These are phyloP conservation scores for Fragaria ananassa DNA, from an alignment of 306 rosid genomes.

Conservation along the genomic window DNA sequence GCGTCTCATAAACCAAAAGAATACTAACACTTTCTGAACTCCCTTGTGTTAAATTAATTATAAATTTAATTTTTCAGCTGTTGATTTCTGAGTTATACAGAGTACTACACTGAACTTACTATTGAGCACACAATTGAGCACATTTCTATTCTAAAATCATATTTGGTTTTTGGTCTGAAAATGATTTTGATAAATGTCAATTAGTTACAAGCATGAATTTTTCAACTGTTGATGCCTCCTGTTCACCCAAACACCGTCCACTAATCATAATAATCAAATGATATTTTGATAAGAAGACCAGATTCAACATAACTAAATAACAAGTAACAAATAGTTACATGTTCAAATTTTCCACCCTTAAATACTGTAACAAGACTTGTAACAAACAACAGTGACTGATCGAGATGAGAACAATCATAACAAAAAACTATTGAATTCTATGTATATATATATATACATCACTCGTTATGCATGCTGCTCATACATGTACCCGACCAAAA, in stretches of 20 bases:
- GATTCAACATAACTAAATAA: background rate
- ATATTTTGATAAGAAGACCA: too few species aligned
- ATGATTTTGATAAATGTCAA: background rate
- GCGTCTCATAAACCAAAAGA: background rate
- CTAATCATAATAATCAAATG: too few species aligned
- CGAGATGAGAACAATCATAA: background rate
- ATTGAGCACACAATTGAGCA: too few species aligned
- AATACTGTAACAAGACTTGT: background rate
- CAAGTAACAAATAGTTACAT: background rate
- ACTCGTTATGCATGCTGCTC: background rate
- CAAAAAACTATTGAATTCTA: background rate
- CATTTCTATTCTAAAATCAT: too few species aligned
- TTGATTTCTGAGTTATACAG: too few species aligned
- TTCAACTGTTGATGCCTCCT: background rate
- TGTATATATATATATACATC: background rate
- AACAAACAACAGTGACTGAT: background rate
- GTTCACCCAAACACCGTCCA: too few species aligned
- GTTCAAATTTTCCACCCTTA: background rate
- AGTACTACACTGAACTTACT: too few species aligned
- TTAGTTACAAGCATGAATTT: background rate
- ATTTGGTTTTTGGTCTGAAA: too few species aligned
- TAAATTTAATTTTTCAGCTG: too few species aligned
- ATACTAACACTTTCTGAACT: background rate
- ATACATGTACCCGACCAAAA: background rate
- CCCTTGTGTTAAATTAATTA: background rate